Base-by-base conservation (phyloP, 2,329 filamentous ascomycete genomes). In the Curvularia hawaiiensis region DNA sequence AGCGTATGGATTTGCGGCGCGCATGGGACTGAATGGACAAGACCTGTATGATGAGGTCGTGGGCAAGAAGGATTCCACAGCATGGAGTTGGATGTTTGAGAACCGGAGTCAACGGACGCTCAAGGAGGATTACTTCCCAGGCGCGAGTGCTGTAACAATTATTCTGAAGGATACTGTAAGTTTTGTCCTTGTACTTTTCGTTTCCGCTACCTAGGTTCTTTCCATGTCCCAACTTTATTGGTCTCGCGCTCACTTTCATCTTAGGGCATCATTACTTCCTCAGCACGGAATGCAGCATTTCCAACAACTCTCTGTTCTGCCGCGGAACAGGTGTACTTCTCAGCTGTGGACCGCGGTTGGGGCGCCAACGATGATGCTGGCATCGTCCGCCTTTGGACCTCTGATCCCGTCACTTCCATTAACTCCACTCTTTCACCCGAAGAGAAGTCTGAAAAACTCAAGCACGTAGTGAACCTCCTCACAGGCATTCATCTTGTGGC, bases 251-350 rank as follows among this genome's bases (percentile, higher is more conserved):
- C 35, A 38, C 35, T 38, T 16, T 38, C 3, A 38, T 38, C 35
- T 38, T 10, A 83, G 68, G 81, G 84, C 49, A 90, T 90, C 74
- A 89, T 90, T 70, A 90, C 88, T 1, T 83, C 85, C 26, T 86
- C 86, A 56, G 86, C 87, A 1, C 79, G 86, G 20, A 78, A 84
- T 41, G 75, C 79, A 52, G 78, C 79, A 28, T 90, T 88, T 70
- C 82, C 86, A 0, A 83, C 83, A 1, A 85, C 85, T 0, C 83
- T 91, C 68, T 84, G 83, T 54, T 83, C 82, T 38, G 80, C 82
- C 0, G 87, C 88, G 11, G 88, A 90, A 74, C 86, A 89, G 71
- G 80, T 84, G 28, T 90, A 89, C 69, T 82, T 88, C 54, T 75
- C 84, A 28, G 85, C 82, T 14, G 73, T 89, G 8, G 79, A 83